A percentile compares a stretch with the other conserved stretches of the same genome.
phyloP scores from a whole-genome alignment of 208 protist genomes.

The Leishmania martiniquensis region DNA sequence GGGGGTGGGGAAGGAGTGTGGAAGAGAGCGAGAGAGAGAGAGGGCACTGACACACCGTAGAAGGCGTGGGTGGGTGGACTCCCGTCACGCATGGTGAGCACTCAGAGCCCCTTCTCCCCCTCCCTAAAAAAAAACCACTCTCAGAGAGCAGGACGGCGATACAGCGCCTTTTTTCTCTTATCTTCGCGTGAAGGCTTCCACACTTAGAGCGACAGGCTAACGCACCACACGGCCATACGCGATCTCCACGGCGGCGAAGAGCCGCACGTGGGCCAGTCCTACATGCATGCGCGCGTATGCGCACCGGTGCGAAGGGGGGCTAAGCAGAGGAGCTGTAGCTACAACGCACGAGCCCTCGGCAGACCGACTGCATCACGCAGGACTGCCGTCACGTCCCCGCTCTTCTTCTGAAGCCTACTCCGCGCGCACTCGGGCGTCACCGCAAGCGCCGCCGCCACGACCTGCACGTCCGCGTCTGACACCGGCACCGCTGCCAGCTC shows the following conservation, averaged over 20 bases:
- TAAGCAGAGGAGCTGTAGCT: background rate
- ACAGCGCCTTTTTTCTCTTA: too few relatives aligned
- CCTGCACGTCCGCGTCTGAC: conserved; percentile 47
- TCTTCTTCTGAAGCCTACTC: conserved; percentile 55
- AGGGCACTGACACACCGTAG: too few relatives aligned
- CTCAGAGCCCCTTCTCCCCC: too few relatives aligned
- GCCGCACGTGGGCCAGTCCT: background rate
- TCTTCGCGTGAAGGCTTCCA: too few relatives aligned
- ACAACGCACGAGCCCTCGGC: conserved; percentile 48
- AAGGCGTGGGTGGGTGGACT: too few relatives aligned
- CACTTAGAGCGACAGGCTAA: too few relatives aligned
- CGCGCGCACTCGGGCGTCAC: conserved; percentile 43
- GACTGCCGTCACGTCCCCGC: conserved; percentile 57
- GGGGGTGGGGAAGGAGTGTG: background rate
- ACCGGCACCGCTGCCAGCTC: conserved; percentile 53
- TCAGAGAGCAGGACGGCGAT: too few relatives aligned
- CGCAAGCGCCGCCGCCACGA: conserved; percentile 49
- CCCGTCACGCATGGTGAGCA: too few relatives aligned
- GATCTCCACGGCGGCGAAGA: background rate
- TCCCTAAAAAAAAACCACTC: too few relatives aligned
- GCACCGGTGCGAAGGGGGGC: background rate
- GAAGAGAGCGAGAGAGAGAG: too few relatives aligned
- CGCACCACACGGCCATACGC: background rate
- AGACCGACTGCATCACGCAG: conserved; percentile 74
- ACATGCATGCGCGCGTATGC: background rate